phyloP scores from a whole-genome alignment of 2,329 filamentous ascomycete species.

The Pseudocercospora fuligena region DNA sequence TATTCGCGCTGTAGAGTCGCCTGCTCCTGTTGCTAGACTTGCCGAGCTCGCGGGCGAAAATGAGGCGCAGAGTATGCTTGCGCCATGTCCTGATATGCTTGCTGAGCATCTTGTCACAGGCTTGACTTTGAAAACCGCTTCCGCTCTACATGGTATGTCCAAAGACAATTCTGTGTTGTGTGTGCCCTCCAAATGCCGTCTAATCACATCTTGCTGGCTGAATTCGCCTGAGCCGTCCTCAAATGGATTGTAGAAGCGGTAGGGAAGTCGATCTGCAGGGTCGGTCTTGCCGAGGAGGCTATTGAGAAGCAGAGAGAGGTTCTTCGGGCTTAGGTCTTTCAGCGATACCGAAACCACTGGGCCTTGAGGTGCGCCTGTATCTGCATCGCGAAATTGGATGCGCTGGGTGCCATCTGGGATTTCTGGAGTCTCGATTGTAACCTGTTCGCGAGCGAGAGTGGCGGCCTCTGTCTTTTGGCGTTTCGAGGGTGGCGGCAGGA shows the following conservation, averaged over 20 bases:
- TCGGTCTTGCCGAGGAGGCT: slow-evolving; percentile 72
- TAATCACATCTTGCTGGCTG: slow-evolving; percentile 43
- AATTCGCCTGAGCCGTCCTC: slow-evolving; percentile 52
- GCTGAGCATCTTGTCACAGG: slow-evolving; percentile 89
- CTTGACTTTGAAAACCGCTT: slow-evolving; percentile 92
- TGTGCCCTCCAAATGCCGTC: slow-evolving; percentile 53
- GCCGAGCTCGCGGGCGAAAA: slow-evolving; percentile 82
- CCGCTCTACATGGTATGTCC: slow-evolving; percentile 71
- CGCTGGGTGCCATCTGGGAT: slow-evolving; percentile 69
- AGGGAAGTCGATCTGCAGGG: slow-evolving; percentile 65
- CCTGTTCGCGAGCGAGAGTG: slow-evolving; percentile 73
- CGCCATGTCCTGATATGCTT: slow-evolving; percentile 86
- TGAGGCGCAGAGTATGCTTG: slow-evolving; percentile 83
- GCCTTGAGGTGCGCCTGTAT: slow-evolving; percentile 68
- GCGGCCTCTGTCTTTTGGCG: slow-evolving; percentile 77
- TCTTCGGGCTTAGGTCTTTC: slow-evolving; percentile 84
- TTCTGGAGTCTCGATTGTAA: slow-evolving; percentile 66
- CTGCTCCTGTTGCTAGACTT: slow-evolving; percentile 83
- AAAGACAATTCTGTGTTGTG: slow-evolving; percentile 64
- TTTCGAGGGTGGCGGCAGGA: slow-evolving; percentile 84
- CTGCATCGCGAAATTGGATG: slow-evolving; percentile 87
- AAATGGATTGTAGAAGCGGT: slow-evolving; percentile 63
- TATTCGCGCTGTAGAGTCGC: slow-evolving; percentile 87
- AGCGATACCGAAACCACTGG: slow-evolving; percentile 77
- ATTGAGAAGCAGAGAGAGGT: slow-evolving; percentile 85